phyloP scores from a whole-genome alignment of 768 basidiomycete species.

The Exidia glandulosa region DNA sequence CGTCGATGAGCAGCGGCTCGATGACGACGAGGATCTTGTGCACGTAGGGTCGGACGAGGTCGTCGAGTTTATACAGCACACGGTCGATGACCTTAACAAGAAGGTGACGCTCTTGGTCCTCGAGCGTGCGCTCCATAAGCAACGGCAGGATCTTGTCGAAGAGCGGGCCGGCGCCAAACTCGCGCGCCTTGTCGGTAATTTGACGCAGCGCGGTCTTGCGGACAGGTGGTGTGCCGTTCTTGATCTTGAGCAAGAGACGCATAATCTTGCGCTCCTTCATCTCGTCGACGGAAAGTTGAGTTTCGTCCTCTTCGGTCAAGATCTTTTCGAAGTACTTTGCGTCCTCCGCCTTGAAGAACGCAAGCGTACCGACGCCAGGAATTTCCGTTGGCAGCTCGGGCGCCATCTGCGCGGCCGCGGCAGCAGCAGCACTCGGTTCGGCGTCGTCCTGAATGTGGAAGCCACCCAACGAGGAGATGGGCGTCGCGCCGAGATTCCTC shows the following conservation, averaged over 20 bases:
- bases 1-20: slow-evolving; percentile 95
- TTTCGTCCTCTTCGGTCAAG: slow-evolving; percentile 90
- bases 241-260: slow-evolving; percentile 95
- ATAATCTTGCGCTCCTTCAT: slow-evolving; percentile 99
- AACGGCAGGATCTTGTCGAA: slow-evolving; percentile 98
- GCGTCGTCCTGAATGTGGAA: slow-evolving; percentile 97
- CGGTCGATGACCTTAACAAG: slow-evolving; percentile 99
- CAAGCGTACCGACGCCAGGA: slow-evolving; percentile 90
- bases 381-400: slow-evolving; percentile 95
- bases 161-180: slow-evolving; percentile 94
- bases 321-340: slow-evolving; percentile 97
- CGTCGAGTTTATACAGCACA: slow-evolving; percentile 96
- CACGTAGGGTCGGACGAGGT: slow-evolving; percentile 95
- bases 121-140: slow-evolving; percentile 94
- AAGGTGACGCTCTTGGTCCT: slow-evolving; percentile 96
- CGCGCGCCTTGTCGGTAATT: slow-evolving; percentile 97
- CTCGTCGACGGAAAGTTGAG: slow-evolving; percentile 85
- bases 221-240: slow-evolving; percentile 97
- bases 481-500: slow-evolving; percentile 39
- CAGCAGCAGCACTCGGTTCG: slow-evolving; percentile 66
- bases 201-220: slow-evolving; percentile 95
- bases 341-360: slow-evolving; percentile 98
- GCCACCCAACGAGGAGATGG: slow-evolving; percentile 53
- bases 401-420: slow-evolving; percentile 84
- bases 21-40: slow-evolving; percentile 99